Percentiles rank a stretch among this genome's conserved stretches.
Evolutionary conservation across 1,284 basidiomycete genomes (phyloP).

Genomic region (Gomphus sp.): DNA sequence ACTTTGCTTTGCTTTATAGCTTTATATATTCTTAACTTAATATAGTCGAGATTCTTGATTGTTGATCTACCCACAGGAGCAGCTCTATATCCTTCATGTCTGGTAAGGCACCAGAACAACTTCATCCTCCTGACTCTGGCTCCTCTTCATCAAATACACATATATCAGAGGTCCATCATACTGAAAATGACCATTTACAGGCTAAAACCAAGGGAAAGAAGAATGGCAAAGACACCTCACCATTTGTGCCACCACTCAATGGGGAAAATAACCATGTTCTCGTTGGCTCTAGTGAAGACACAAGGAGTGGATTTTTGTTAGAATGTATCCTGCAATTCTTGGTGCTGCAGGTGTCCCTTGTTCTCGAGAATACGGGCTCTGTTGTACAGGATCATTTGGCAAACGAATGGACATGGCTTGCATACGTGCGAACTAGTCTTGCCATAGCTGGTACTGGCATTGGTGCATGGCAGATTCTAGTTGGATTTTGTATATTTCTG

Average conservation of each 20-base stretch:
- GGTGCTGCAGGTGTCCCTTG: background rate
- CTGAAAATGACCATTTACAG: background rate
- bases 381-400: constrained; percentile 32
- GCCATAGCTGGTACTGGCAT: constrained; percentile 32
- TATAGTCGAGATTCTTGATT: too few relatives aligned
- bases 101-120: background rate
- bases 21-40: too few relatives aligned
- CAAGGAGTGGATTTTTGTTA: background rate
- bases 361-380: constrained; percentile 23
- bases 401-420: constrained; percentile 31
- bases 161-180: background rate
- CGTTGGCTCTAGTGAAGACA: background rate
- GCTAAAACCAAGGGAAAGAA: background rate
- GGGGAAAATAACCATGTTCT: background rate
- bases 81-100: too few relatives aligned
- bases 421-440: constrained; percentile 32
- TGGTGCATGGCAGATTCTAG: constrained; percentile 30
- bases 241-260: background rate
- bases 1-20: too few relatives aligned
- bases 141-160: background rate
- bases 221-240: background rate
- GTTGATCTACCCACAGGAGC: too few relatives aligned
- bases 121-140: background rate
- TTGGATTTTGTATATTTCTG: background rate
- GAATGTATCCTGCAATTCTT: background rate